phyloP scores from a whole-genome alignment of 2,329 filamentous ascomycete genomes.

The Fusarium metavorans region DNA sequence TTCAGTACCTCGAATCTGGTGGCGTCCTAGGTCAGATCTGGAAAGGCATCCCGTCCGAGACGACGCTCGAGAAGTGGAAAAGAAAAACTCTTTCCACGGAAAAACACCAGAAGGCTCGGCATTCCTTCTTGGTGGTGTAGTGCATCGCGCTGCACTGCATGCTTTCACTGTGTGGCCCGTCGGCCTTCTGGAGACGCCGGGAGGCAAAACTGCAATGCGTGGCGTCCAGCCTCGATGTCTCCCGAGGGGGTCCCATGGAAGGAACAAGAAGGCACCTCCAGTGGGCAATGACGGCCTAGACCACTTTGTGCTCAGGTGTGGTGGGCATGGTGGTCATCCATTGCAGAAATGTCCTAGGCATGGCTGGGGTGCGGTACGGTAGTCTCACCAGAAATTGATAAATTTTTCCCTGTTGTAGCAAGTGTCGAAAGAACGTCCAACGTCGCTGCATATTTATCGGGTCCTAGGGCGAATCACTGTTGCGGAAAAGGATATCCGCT shows the following conservation, averaged over 20 bases:
- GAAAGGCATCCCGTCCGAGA: slow-evolving; percentile 12
- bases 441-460: slow-evolving; percentile 30
- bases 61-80: slow-evolving; percentile 9
- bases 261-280: slow-evolving; percentile 12
- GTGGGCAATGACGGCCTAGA: slow-evolving; percentile 19
- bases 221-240: slow-evolving; percentile 33
- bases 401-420: background rate
- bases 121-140: slow-evolving; percentile 21
- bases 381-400: slow-evolving; percentile 1
- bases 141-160: slow-evolving; percentile 22
- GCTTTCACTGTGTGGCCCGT: slow-evolving; percentile 27
- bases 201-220: slow-evolving; percentile 38
- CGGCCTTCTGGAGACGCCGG: slow-evolving; percentile 32
- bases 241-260: slow-evolving; percentile 16
- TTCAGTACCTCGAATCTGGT: slow-evolving; percentile 18
- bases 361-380: background rate
- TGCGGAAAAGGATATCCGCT: slow-evolving; percentile 9
- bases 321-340: background rate
- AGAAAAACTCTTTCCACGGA: slow-evolving; percentile 18
- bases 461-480: slow-evolving; percentile 13
- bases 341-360: slow-evolving; percentile 7
- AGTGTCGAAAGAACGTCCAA: slow-evolving; percentile 17
- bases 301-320: slow-evolving; percentile 5
- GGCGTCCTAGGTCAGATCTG: slow-evolving; percentile 30
- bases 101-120: slow-evolving; percentile 26